Percentiles rank a stretch among this genome's conserved stretches.
phyloP scores from a whole-genome alignment of 495 filamentous ascomycete genomes.

The Penicillium cinerascens region DNA sequence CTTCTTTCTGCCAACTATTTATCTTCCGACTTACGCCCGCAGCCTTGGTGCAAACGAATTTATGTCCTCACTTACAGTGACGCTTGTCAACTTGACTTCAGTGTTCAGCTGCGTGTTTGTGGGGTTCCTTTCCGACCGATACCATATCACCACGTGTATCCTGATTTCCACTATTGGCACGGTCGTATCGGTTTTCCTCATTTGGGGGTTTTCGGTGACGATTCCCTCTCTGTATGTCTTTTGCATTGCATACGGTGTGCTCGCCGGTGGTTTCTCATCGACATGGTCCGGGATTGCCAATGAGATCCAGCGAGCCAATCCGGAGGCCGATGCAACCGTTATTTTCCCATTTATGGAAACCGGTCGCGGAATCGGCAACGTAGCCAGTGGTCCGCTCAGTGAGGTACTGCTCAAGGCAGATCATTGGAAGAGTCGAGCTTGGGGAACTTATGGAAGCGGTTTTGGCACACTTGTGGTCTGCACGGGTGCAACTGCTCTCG shows the following conservation, averaged over 20 bases:
- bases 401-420: slow-evolving; percentile 21
- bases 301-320: slow-evolving; percentile 39
- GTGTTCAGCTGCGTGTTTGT: slow-evolving; percentile 53
- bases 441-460: slow-evolving; percentile 33
- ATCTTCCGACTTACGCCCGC: slow-evolving; percentile 38
- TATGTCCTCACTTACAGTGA: slow-evolving; percentile 40
- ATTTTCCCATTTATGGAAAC: slow-evolving; percentile 56
- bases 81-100: slow-evolving; percentile 48
- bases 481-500: slow-evolving; percentile 37
- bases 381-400: slow-evolving; percentile 54
- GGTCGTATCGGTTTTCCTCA: slow-evolving; percentile 52
- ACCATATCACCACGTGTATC: slow-evolving; percentile 52
- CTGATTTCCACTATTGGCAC: slow-evolving; percentile 54
- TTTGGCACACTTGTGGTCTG: slow-evolving; percentile 41
- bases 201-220: slow-evolving; percentile 53
- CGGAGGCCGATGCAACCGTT: slow-evolving; percentile 45
- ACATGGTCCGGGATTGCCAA: slow-evolving; percentile 57
- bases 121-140: slow-evolving; percentile 54
- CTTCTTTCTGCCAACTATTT: slow-evolving; percentile 33
- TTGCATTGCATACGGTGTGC: slow-evolving; percentile 58
- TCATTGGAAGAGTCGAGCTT: slow-evolving; percentile 11
- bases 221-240: slow-evolving; percentile 40
- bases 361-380: slow-evolving; percentile 60
- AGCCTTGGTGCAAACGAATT: slow-evolving; percentile 34
- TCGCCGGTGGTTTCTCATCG: slow-evolving; percentile 53